Evolutionary conservation across 495 filamentous ascomycete species (phyloP), one percentile per base, ranked within the genome.

Genomic region (Hypoxylon fuscum): DNA sequence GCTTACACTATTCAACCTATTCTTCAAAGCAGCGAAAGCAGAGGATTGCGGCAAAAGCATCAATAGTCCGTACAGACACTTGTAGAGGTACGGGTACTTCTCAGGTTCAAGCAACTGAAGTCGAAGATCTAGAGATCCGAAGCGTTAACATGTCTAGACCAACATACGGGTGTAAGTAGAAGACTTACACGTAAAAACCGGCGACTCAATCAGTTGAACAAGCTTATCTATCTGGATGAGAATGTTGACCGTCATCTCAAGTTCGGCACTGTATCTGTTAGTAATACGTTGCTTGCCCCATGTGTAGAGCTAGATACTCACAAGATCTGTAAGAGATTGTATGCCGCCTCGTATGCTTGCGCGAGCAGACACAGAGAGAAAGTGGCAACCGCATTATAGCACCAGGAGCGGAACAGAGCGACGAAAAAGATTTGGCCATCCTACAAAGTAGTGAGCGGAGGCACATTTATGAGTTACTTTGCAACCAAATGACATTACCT

Each of bases 161-260:
- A 9, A 7, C 18, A 25, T 34, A 15, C 14, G 64, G 62, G n/a
- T 29, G 21, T 34, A 10, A 1, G 25, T 47, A 15, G 42, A 23
- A 5, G 23, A 70, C 83, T 60, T 72, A 94, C 92, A 98, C 35
- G 96, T 99, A 70, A 98, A 99, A 2, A 99, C 96, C 1, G 96
- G 95, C 0, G 93, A 97, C 72, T 99, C 96, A 5, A 99, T 84
- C 2, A 99, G 86, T 76, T 99, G 96, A 11, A 99, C 96, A 34
- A 99, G 83, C 73, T 99, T 99, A 75, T 99, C 96, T 69, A 99
- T 96, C 73, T 99, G 96, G 47, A 99, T 98, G 51, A 99, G 86
- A 77, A 97, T 95, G 60, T 95, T 96, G 62, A 99, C 94, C 0
- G 95, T 98, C 90, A 98, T 98, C 76, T 99, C 96, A 21, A 99